Evolutionary conservation across 2,329 filamentous ascomycete genomes (phyloP).

Genomic region (Hymenoscyphus scutula): DNA sequence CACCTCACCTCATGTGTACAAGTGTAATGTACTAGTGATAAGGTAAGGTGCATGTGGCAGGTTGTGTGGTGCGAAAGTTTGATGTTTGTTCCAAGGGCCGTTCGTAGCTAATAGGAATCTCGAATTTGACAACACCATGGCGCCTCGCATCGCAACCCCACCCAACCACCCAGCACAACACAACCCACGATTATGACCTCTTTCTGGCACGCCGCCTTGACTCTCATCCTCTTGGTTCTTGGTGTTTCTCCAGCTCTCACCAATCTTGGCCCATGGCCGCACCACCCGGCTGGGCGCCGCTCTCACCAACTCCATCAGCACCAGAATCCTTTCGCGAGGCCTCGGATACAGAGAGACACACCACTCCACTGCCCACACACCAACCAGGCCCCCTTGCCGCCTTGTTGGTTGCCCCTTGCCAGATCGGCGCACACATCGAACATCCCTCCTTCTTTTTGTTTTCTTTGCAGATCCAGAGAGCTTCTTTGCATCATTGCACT

Average conservation of each 20-base stretch:
- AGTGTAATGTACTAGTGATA: no score
- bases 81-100: not conserved
- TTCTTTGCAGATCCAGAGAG: slow-evolving; percentile 4
- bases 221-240: no score
- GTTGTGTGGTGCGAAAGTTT: not conserved
- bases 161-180: not conserved
- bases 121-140: not conserved
- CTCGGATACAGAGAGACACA: not conserved
- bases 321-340: not conserved
- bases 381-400: not conserved
- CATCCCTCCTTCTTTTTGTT: slow-evolving; percentile 8
- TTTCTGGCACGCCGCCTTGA: no score
- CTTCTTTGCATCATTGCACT: not conserved
- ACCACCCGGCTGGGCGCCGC: not conserved
- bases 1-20: no score
- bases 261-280: not conserved
- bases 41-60: not conserved
- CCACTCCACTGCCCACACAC: not conserved
- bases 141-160: not conserved
- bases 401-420: not conserved
- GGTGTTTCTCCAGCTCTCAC: no score
- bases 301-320: not conserved
- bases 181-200: no score
- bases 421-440: not conserved
- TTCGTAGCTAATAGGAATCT: not conserved